phyloP scores from a whole-genome alignment of 2,329 filamentous ascomycete genomes.

The Monosporascus sp. region DNA sequence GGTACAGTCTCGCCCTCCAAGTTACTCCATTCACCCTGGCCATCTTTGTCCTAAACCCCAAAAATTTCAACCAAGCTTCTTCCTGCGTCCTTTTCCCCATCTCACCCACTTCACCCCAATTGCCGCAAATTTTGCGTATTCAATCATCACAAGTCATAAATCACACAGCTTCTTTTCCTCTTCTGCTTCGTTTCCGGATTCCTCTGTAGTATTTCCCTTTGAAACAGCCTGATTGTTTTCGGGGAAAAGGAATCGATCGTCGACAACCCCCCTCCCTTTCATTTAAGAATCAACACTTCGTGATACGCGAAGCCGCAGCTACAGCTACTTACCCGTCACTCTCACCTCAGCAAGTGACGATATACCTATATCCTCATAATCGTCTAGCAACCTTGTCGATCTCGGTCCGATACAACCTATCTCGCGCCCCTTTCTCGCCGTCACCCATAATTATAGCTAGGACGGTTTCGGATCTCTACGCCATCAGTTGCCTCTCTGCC shows the following conservation, averaged over 20 bases:
- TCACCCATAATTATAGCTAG: too few relatives aligned
- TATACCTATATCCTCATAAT: neutral
- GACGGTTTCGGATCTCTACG: neutral
- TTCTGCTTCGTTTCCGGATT: neutral
- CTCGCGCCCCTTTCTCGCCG: neutral
- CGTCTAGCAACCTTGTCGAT: neutral
- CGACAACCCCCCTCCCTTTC: neutral
- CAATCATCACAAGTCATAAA: neutral
- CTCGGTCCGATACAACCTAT: too few relatives aligned
- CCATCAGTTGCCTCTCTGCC: constrained; percentile 1
- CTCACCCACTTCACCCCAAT: neutral
- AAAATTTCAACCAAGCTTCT: neutral
- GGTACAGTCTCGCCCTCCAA: neutral
- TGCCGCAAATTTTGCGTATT: neutral
- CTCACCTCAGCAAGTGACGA: neutral
- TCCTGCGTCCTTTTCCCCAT: neutral
- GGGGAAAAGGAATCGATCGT: neutral
- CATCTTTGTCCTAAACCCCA: neutral
- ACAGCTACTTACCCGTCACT: neutral
- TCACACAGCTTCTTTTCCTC: neutral
- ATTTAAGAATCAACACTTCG: neutral
- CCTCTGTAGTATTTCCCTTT: neutral
- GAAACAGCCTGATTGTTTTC: neutral
- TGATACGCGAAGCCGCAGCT: neutral
- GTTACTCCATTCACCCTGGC: neutral